Evolutionary conservation across 2,329 filamentous ascomycete genomes (phyloP).

Genomic region (Botryosphaeria dothidea): DNA sequence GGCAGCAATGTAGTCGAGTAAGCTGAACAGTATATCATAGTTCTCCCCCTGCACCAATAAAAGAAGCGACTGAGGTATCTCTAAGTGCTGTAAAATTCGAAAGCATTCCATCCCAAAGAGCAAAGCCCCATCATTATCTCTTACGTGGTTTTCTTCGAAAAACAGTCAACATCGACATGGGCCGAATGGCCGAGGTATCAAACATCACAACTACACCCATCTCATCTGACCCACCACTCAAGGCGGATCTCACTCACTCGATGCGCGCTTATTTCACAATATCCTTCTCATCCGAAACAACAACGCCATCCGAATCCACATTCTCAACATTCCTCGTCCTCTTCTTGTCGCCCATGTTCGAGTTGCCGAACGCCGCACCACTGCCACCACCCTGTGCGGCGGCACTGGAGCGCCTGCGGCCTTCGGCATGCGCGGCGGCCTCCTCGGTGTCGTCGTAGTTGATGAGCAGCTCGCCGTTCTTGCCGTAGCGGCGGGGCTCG

Average conservation of each 20-base stretch:
- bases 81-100: background rate
- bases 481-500: slow-evolving; percentile 58
- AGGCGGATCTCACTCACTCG: background rate
- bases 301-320: background rate
- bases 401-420: background rate
- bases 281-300: background rate
- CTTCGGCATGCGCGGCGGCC: slow-evolving; percentile 14
- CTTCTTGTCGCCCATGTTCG: slow-evolving; percentile 16
- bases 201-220: background rate
- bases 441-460: slow-evolving; percentile 48
- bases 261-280: background rate
- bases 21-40: too few relatives aligned
- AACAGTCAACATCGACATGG: background rate
- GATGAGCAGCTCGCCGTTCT: slow-evolving; percentile 59
- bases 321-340: slow-evolving; percentile 13
- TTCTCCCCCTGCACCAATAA: background rate
- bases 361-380: background rate
- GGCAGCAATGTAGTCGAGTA: too few relatives aligned
- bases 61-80: slow-evolving; percentile 5
- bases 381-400: background rate
- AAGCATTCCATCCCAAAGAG: background rate
- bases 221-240: background rate
- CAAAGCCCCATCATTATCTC: background rate
- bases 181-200: background rate
- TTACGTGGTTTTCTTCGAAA: background rate